Evolutionary conservation across 208 protist species (phyloP), one percentile per base, ranked within the genome.

Genomic region (Acanthamoeba triangularis): DNA sequence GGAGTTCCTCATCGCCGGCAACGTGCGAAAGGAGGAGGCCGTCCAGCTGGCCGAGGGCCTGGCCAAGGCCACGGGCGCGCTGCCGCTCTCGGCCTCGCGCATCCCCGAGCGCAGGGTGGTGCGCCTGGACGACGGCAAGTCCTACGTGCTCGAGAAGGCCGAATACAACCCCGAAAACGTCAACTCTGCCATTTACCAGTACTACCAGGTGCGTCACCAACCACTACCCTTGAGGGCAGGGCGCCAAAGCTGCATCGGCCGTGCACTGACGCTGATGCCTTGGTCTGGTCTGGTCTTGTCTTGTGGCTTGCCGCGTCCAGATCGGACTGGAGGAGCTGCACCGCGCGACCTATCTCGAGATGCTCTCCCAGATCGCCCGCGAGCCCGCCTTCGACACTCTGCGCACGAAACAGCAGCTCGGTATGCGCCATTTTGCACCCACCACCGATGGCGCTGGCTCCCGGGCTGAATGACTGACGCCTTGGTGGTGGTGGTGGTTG

Each of bases 171-270:
- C 56, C 8, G 88, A 72, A 20, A 80, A 94, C 44, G 28, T 61
- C 41, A 94, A 94, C 63, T 94, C 88, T 14, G 88, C 88, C 35
- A 80, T 94, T 23, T 94, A 94, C n/a, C 88, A 94, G n/a, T 94
- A 94, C 65, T 94, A 94, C 44, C 88, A 94, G 88, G 88, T 94
- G 33, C 28, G 23, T 10, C 59, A n/a, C 18, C 54, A 23, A 23
- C 54, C 20, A 59, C 0, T n/a, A n/a, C n/a, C n/a, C n/a, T 23
- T 59, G 65, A 28, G 30, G 30, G 65, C 5, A 0, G 3, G 44
- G 44, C 44, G 44, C 44, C 44, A 47, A 47, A 47, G 44, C 44
- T 7, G 44, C 44, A 47, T 47, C 44, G 44, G 44, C 10, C 44
- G 44, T 28, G 20, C 56, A 8, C 59, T 23, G 18, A 65, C 16